Evolutionary conservation across 805 yeast genomes (phyloP), one percentile per base, ranked within the genome.

Genomic region (Candida taoyuanica): DNA sequence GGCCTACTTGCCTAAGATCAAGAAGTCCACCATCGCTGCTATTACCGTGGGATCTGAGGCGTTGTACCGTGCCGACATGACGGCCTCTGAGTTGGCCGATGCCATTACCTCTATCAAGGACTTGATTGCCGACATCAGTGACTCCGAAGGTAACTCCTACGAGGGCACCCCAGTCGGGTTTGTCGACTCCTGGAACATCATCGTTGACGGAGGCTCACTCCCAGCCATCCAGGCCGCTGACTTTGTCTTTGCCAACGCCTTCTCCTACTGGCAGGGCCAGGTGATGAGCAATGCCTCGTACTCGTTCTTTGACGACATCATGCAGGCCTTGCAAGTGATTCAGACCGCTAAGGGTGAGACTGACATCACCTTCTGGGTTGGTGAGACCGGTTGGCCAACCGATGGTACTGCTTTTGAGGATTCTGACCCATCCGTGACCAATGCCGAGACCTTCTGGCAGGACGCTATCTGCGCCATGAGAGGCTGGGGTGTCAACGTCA

Each of bases 201-300:
- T 85, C 46, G 96, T 88, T 50, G 95, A 86, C 56, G 93, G 83
- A 55, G 77, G 71, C 50, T 70, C 81, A 48, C 53, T 65, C 36
- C 76, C 82, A 18, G 95, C 84, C 40, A 80, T 91, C 59, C 54
- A 76, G 62, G 89, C 87, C 36, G 70, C 94, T 33, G 98, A 91
- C 63, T 70, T 86, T 55, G 78, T 88, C 45, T 84, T 81, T 62
- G 95, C 96, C 57, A 91, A 91, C 61, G 97, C 96, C 35, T 91
- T 91, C 76, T 85, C 97, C 7, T 91, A 89, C 81, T 91, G 98
- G 98, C 98, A 91, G 71, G 97, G 97, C 31, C 97, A 88, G 71
- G 74, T 87, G 50, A 74, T 73, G 75, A 58, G 63, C 34, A 89
- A 89, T 63, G 76, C 96, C 19, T 78, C 95, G 14, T 85, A 77